Conservation (phyloP, 352 stramenopile species). For the Phytophthora brassicae region DNA sequence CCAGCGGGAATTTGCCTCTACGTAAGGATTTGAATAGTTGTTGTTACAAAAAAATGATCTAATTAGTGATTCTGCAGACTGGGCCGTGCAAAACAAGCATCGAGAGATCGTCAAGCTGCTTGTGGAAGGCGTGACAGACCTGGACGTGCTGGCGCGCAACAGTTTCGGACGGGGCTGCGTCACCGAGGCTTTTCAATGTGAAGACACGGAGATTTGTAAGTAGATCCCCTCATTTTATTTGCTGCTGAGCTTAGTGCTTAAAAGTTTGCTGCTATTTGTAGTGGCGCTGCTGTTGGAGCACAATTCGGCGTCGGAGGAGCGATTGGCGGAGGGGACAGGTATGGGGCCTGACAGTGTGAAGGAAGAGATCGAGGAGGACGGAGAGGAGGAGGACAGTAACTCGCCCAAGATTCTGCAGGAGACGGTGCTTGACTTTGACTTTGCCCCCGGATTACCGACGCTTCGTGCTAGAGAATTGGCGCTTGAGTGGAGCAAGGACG, state of each 20-base stretch:
- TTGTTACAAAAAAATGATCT: neutral
- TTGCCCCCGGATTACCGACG: slow-evolving; percentile 53
- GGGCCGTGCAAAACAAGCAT: slow-evolving; percentile 88
- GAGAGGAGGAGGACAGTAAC: slow-evolving; percentile 43
- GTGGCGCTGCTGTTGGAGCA: slow-evolving; percentile 77
- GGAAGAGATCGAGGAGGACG: slow-evolving; percentile 68
- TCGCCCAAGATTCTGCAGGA: slow-evolving; percentile 79
- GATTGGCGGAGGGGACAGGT: slow-evolving; percentile 65
- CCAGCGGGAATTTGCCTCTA: slow-evolving; percentile 74
- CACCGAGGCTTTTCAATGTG: slow-evolving; percentile 82
- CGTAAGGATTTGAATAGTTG: slow-evolving; percentile 40
- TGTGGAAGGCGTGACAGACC: slow-evolving; percentile 60
- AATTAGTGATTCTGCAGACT: slow-evolving; percentile 46
- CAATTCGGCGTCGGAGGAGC: slow-evolving; percentile 76
- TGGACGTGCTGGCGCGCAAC: slow-evolving; percentile 85
- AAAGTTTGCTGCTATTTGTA: slow-evolving; percentile 23
- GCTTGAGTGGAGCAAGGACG: slow-evolving; percentile 82
- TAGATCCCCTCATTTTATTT: slow-evolving; percentile 2
- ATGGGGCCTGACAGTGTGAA: slow-evolving; percentile 72
- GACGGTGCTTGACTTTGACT: slow-evolving; percentile 81
- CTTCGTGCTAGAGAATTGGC: slow-evolving; percentile 78
- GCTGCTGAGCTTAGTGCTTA: neutral
- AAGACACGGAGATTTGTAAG: slow-evolving; percentile 85
- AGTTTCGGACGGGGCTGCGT: slow-evolving; percentile 78
- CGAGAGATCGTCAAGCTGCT: slow-evolving; percentile 77